A percentile compares a stretch with the other conserved stretches of the same genome.
phyloP scores from a whole-genome alignment of 192 early-diverging fungal species.

The Coemansia sp. region DNA sequence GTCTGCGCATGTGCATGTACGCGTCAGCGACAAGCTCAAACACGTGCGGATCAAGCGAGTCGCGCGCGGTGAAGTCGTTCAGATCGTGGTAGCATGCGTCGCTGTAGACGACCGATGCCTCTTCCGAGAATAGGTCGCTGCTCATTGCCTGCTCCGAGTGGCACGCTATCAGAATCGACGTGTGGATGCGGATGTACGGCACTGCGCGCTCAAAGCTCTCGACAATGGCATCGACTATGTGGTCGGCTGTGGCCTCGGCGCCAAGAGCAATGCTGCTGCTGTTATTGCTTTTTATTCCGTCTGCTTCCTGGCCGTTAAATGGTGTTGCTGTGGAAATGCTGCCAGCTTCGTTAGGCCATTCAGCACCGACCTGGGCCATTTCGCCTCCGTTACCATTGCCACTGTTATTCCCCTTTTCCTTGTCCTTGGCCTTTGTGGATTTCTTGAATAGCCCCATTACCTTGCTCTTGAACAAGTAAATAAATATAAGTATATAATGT shows the following conservation, averaged over 20 bases:
- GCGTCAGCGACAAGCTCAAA: constrained; percentile 71
- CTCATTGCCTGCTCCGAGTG: constrained; percentile 34
- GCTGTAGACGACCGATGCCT: constrained; percentile 43
- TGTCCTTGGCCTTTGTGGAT: constrained; percentile 29
- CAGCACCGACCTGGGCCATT: not conserved
- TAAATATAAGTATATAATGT: not conserved
- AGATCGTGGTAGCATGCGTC: constrained; percentile 51
- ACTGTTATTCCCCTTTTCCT: not conserved
- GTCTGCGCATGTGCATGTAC: constrained; percentile 68
- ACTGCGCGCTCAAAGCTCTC: constrained; percentile 24
- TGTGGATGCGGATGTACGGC: constrained; percentile 47
- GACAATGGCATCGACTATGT: constrained; percentile 21
- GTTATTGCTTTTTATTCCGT: not conserved
- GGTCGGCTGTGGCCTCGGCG: constrained; percentile 22
- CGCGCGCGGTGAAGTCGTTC: constrained; percentile 30
- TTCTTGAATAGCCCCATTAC: constrained; percentile 43
- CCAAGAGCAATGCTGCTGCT: constrained; percentile 3
- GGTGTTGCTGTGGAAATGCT: not conserved
- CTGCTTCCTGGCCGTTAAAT: not conserved
- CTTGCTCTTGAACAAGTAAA: constrained; percentile 2
- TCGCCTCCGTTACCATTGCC: not conserved
- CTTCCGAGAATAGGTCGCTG: constrained; percentile 29
- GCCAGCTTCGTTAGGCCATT: not conserved
- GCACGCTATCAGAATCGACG: constrained; percentile 47
- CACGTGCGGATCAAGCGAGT: constrained; percentile 58